A percentile compares a stretch with the other conserved stretches of the same genome.
Evolutionary conservation across 176 grass and related monocot species (phyloP).

Genomic region (Hsuehochloa calcarea): DNA sequence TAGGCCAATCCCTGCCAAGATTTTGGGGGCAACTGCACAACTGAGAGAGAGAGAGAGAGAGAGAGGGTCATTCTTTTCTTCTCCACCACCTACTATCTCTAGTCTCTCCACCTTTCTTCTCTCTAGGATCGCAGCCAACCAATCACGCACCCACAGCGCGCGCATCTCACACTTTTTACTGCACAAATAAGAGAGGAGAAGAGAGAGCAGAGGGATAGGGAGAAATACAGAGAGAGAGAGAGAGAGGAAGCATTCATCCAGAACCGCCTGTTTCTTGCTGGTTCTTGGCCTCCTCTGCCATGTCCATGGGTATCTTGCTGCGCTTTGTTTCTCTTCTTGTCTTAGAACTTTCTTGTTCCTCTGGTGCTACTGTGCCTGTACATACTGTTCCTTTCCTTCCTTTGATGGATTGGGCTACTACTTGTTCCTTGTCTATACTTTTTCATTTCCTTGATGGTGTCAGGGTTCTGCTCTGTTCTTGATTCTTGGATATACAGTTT

Average conservation of each 20-base stretch:
- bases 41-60: not conserved
- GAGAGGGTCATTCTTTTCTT: conserved; percentile 29
- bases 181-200: not conserved
- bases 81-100: conserved; percentile 36
- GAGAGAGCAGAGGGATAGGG: not conserved
- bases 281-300: conserved; percentile 8
- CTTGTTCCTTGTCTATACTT: not conserved
- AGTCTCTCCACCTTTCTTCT: not conserved
- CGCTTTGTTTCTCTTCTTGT: not conserved
- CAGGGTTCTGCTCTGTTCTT: not conserved
- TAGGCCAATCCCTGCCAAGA: conserved; percentile 41
- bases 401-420: not conserved
- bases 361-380: not conserved
- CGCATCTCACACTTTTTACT: not conserved
- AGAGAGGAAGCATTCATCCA: not conserved
- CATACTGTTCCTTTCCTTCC: not conserved
- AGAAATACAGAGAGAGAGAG: not conserved
- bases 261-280: not conserved
- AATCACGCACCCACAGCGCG: not conserved
- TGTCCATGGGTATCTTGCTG: conserved; percentile 45
- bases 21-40: conserved; percentile 1
- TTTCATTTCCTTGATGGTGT: not conserved
- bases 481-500: not conserved
- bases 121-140: conserved; percentile 30
- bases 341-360: not conserved